Evolutionary conservation across 805 yeast genomes (phyloP), one percentile per base, ranked within the genome.

Genomic region (Candida ulmi): DNA sequence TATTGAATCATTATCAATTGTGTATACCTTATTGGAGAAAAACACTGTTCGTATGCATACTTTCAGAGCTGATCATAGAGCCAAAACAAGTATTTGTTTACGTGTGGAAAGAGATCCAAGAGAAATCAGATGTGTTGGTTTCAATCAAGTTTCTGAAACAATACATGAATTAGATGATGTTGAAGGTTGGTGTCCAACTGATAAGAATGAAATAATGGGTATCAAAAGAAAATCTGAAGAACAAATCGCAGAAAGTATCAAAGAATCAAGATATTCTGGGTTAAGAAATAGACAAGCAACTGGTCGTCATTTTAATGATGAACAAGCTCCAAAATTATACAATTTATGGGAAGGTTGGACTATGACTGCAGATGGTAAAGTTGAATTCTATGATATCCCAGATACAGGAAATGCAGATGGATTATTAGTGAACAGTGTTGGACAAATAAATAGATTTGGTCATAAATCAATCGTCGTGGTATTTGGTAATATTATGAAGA

Each of bases 31-130:
- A 45, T 54, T 58, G 19, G 81, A 76, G 41, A 65, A 70, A 3
- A 71, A 70, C 5, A 72, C 77, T 8, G 58, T 85, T 37, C 78
- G 83, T 7, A 64, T 85, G 64, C 95, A 87, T 52, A 81, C 93
- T 0, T 81, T 78, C 52, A 75, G 75, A 33, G 76, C 81, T 34
- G 85, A 80, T 43, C 83, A 83, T 54, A 69, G 80, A 41, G 88
- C 95, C 9, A 83, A 84, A 52, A 83, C 77, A 41, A 81, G 76
- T 48, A 88, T 88, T 30, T 88, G 96, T 59, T 62, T 88, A 40
- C 76, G 96, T 60, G 95, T 85, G 30, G 96, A 88, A 61, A 82
- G 96, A 73, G 96, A 88, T 61, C 87, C 91, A 2, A 74, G 95
- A 52, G 96, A 88, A 62, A 85, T 86, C 29, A 76, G 96, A 65